Percentiles rank a stretch among this genome's conserved stretches.
These are phyloP conservation scores for Camellia lanceoleosa DNA, from an alignment of 148 eudicot genomes.

Conservation along the genomic window DNA sequence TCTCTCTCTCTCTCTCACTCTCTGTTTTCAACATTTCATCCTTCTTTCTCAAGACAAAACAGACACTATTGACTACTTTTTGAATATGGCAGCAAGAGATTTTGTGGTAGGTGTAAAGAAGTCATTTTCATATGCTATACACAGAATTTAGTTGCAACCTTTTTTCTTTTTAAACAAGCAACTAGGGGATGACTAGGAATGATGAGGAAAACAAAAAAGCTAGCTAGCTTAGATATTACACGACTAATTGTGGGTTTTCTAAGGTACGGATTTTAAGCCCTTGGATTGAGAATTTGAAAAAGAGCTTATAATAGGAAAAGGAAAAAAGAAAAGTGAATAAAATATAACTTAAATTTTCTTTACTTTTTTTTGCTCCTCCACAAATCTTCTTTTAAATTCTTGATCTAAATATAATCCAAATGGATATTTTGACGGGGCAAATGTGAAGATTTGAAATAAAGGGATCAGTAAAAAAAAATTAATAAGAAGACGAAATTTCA, in stretches of 20 bases:
- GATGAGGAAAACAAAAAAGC: background rate
- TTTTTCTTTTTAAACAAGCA: background rate
- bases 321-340: too few relatives aligned
- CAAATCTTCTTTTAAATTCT: too few relatives aligned
- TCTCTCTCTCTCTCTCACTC: background rate
- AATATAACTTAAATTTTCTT: too few relatives aligned
- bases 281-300: too few relatives aligned
- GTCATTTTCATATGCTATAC: background rate
- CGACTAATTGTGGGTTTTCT: background rate
- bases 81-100: background rate
- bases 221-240: background rate
- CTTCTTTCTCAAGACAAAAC: slow-evolving; percentile 1
- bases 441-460: too few relatives aligned
- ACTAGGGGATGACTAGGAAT: background rate
- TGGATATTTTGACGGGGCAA: background rate
- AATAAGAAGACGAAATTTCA: too few relatives aligned
- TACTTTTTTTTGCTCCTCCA: too few relatives aligned
- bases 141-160: background rate
- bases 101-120: background rate
- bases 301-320: too few relatives aligned
- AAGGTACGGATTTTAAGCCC: background rate
- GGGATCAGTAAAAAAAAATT: too few relatives aligned
- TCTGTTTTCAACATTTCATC: slow-evolving; percentile 3
- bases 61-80: background rate
- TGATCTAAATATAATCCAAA: too few relatives aligned